These are phyloP conservation scores for Ganoderma leucocontextum DNA, from an alignment of 1,284 basidiomycete species.

Conservation along the genomic window DNA sequence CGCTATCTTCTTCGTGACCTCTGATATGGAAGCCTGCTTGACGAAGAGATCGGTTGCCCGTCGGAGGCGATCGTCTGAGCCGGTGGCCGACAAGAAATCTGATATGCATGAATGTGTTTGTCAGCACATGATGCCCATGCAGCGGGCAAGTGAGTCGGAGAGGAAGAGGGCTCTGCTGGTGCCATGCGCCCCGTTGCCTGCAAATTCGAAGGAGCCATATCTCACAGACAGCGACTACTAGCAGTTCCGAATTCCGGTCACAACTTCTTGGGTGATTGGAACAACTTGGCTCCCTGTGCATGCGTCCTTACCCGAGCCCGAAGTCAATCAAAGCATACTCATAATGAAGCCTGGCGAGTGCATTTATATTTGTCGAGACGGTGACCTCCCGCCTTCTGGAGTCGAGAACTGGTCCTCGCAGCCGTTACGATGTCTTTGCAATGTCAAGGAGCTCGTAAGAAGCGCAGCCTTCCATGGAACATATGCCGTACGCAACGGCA, in stretches of 20 bases:
- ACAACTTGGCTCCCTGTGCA: background rate
- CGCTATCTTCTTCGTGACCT: conserved; percentile 80
- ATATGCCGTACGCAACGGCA: background rate
- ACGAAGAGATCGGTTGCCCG: conserved; percentile 73
- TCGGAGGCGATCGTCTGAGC: conserved; percentile 65
- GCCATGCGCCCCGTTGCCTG: background rate
- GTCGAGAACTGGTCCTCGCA: background rate
- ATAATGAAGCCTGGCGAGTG: too few species aligned
- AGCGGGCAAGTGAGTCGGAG: background rate
- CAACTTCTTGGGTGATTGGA: background rate
- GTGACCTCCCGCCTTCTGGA: background rate
- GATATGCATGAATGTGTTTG: conserved; percentile 1
- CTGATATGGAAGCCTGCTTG: conserved; percentile 77
- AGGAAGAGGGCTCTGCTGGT: background rate
- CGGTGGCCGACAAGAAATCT: conserved; percentile 68
- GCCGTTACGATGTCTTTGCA: background rate
- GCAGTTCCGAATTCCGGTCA: background rate
- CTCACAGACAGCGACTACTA: background rate
- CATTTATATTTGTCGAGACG: background rate
- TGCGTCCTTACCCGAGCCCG: background rate
- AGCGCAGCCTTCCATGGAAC: background rate
- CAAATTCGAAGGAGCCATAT: background rate
- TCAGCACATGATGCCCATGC: background rate
- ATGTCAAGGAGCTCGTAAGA: background rate
- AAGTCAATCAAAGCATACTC: too few species aligned